phyloP scores from a whole-genome alignment of 192 early-diverging fungal species.

The Entomortierella lignicola region DNA sequence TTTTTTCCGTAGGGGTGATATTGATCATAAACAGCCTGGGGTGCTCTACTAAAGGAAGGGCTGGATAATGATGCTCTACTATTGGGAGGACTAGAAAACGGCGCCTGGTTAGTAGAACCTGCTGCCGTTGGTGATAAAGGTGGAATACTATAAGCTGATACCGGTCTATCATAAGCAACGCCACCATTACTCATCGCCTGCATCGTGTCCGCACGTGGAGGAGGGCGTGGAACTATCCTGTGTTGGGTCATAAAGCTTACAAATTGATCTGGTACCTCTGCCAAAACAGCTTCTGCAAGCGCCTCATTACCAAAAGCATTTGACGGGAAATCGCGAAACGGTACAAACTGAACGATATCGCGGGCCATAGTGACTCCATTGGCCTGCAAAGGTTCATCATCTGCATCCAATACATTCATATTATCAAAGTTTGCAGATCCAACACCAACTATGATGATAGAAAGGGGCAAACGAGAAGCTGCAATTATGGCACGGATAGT shows the following conservation, averaged over 20 bases:
- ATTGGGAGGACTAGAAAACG: neutral
- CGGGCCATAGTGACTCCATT: constrained; percentile 56
- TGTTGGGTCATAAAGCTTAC: constrained; percentile 62
- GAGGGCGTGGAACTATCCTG: constrained; percentile 40
- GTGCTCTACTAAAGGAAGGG: constrained; percentile 1
- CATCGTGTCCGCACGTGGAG: constrained; percentile 44
- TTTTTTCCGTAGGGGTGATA: neutral
- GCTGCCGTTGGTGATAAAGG: neutral
- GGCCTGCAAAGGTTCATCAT: constrained; percentile 53
- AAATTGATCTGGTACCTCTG: constrained; percentile 72
- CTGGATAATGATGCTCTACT: neutral
- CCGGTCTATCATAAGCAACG: constrained; percentile 9
- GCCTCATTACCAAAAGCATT: constrained; percentile 43
- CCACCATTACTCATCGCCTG: constrained; percentile 46
- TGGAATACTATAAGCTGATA: constrained; percentile 54
- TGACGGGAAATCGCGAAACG: constrained; percentile 57
- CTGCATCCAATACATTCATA: constrained; percentile 68
- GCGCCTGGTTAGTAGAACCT: too few relatives aligned
- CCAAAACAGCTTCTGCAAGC: constrained; percentile 62
- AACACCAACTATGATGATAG: constrained; percentile 70
- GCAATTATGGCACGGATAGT: constrained; percentile 64
- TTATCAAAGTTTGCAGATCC: constrained; percentile 67
- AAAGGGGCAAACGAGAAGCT: constrained; percentile 60
- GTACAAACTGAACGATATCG: constrained; percentile 73
- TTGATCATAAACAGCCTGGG: constrained; percentile 3